Percentiles rank a stretch among this genome's conserved stretches.
Conservation (phyloP, 352 stramenopile species). For the Halophytophthora polymorphica region DNA sequence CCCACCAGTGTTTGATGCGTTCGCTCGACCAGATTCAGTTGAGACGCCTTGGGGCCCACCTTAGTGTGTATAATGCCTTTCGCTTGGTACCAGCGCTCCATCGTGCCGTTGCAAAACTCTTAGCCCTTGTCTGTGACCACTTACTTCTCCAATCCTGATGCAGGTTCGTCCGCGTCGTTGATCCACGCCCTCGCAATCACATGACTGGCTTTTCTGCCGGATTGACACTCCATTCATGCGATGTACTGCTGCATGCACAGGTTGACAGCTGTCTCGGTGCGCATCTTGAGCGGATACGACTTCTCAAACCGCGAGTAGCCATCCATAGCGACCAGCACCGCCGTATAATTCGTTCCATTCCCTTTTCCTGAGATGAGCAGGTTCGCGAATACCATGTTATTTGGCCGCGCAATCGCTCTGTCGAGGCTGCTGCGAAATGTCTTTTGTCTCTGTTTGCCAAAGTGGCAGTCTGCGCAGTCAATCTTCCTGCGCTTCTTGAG, state of each 20-base stretch:
- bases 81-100: slow-evolving; percentile 4
- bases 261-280: slow-evolving; percentile 3
- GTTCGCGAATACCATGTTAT: slow-evolving; percentile 13
- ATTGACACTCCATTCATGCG: not conserved
- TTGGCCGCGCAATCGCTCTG: not conserved
- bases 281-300: slow-evolving; percentile 5
- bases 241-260: slow-evolving; percentile 2
- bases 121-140: slow-evolving; percentile 12
- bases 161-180: not conserved
- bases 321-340: slow-evolving; percentile 10
- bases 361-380: slow-evolving; percentile 8
- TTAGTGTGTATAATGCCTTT: slow-evolving; percentile 10
- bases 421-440: slow-evolving; percentile 10
- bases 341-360: slow-evolving; percentile 6
- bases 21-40: slow-evolving; percentile 2
- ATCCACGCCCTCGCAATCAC: not conserved
- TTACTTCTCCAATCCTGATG: not conserved
- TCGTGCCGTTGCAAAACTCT: slow-evolving; percentile 8
- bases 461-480: slow-evolving; percentile 12
- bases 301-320: slow-evolving; percentile 6
- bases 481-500: slow-evolving; percentile 5
- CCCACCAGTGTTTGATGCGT: slow-evolving; percentile 8
- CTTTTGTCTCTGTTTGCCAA: slow-evolving; percentile 14
- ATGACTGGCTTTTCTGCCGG: not conserved
- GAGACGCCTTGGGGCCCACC: slow-evolving; percentile 2